Evolutionary conservation across 352 stramenopile genomes (phyloP).

Genomic region (Phytophthora hybrid): DNA sequence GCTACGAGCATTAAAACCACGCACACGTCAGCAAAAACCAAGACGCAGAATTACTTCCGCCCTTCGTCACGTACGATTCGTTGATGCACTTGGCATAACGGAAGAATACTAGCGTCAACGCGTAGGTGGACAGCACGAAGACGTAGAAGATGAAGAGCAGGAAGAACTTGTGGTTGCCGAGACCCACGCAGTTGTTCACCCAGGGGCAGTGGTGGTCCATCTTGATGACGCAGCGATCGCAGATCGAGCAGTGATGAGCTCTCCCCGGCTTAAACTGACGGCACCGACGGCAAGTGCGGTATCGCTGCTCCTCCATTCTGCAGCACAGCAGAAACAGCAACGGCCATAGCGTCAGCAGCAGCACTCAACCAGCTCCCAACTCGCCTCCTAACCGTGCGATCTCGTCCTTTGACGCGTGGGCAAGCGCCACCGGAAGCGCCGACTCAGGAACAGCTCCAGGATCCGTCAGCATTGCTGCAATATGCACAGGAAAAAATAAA

Average conservation of each 20-base stretch:
- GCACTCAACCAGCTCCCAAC: background rate
- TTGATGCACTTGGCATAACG: constrained; percentile 90
- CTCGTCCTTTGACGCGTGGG: constrained; percentile 81
- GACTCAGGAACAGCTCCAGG: constrained; percentile 96
- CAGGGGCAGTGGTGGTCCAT: constrained; percentile 99
- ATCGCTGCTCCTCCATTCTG: constrained; percentile 86
- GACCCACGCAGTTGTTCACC: constrained; percentile 99
- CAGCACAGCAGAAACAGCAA: constrained; percentile 13
- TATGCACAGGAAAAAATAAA: constrained; percentile 8
- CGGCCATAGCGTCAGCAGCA: constrained; percentile 13
- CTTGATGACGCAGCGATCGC: constrained; percentile 96
- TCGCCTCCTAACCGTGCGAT: constrained; percentile 52
- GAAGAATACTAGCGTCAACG: constrained; percentile 93
- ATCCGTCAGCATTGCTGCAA: constrained; percentile 97
- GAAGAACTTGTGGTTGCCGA: constrained; percentile 99
- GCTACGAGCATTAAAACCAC: constrained; percentile 32
- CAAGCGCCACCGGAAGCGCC: constrained; percentile 88
- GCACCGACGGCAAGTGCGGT: constrained; percentile 90
- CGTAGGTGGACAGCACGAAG: constrained; percentile 95
- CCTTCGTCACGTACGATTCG: constrained; percentile 63
- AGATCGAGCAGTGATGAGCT: constrained; percentile 98
- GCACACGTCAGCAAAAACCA: constrained; percentile 13
- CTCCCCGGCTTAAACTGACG: constrained; percentile 96
- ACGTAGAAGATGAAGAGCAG: constrained; percentile 93
- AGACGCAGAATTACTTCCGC: background rate